These are phyloP conservation scores for Niveomyces coronatus DNA, from an alignment of 2,329 filamentous ascomycete genomes.

Conservation along the genomic window DNA sequence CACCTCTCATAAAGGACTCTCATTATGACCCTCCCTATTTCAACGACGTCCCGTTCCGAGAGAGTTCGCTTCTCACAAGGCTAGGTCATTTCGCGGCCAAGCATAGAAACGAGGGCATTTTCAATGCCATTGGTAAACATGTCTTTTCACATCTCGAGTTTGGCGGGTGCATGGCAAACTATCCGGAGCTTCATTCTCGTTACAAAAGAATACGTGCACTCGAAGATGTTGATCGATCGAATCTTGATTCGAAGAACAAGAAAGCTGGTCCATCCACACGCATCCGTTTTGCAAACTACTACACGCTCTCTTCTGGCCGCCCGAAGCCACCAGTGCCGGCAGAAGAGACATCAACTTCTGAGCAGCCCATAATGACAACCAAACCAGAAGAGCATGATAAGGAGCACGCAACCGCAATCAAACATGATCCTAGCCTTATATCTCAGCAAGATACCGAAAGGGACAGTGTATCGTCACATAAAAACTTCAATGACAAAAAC, in stretches of 20 bases:
- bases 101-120: constrained; percentile 59
- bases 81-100: constrained; percentile 72
- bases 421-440: too few relatives aligned
- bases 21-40: constrained; percentile 66
- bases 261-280: constrained; percentile 28
- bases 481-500: too few relatives aligned
- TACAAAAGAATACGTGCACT: constrained; percentile 61
- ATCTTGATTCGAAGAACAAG: constrained; percentile 14
- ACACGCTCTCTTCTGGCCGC: constrained; percentile 71
- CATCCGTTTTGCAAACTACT: constrained; percentile 81
- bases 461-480: too few relatives aligned
- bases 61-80: constrained; percentile 58
- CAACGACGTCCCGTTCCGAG: constrained; percentile 62
- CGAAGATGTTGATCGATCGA: constrained; percentile 57
- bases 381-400: not conserved
- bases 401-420: too few relatives aligned
- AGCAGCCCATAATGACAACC: not conserved
- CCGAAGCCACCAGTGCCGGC: constrained; percentile 34
- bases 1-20: constrained; percentile 33
- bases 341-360: not conserved
- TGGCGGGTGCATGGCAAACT: constrained; percentile 71
- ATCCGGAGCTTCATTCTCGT: constrained; percentile 54
- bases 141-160: constrained; percentile 77
- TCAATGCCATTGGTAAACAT: constrained; percentile 60
- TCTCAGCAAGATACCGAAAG: too few relatives aligned